Evolutionary conservation across 2,329 filamentous ascomycete species (phyloP).

Genomic region (Colletotrichum lentis): DNA sequence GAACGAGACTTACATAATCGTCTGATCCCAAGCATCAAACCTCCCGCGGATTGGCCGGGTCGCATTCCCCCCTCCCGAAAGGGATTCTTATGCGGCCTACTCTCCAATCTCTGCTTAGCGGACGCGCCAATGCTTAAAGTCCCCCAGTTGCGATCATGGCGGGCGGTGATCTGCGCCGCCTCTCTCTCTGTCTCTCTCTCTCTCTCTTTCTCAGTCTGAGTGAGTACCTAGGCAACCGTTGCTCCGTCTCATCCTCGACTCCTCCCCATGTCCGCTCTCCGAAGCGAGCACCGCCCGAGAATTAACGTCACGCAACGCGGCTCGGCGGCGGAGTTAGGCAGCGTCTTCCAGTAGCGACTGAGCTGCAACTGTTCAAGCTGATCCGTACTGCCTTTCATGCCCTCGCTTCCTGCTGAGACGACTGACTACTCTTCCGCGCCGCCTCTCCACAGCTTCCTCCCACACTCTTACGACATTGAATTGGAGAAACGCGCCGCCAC

Average conservation of each 20-base stretch:
- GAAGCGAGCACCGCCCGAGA: background rate
- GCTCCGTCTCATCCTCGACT: background rate
- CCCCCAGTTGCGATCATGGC: background rate
- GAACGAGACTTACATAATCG: slow-evolving; percentile 1
- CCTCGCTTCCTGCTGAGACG: slow-evolving; percentile 12
- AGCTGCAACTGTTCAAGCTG: too few species aligned
- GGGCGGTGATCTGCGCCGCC: background rate
- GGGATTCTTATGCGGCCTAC: background rate
- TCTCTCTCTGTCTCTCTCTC: too few species aligned
- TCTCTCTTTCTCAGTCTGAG: too few species aligned
- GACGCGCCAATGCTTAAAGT: too few species aligned
- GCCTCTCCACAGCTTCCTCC: slow-evolving; percentile 20
- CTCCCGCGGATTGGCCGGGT: background rate
- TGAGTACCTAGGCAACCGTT: background rate
- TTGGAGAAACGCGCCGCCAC: background rate
- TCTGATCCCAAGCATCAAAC: background rate
- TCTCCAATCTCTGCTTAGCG: background rate
- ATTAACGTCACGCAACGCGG: background rate
- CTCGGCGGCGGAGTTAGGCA: background rate
- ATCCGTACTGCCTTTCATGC: slow-evolving; percentile 4
- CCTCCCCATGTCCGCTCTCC: background rate
- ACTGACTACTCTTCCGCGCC: background rate
- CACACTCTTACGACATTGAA: slow-evolving; percentile 10
- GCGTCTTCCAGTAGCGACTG: too few species aligned
- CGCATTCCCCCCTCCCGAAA: slow-evolving; percentile 6